Conservation (phyloP, 805 yeast species). For the Barnettozyma sucrosica region DNA sequence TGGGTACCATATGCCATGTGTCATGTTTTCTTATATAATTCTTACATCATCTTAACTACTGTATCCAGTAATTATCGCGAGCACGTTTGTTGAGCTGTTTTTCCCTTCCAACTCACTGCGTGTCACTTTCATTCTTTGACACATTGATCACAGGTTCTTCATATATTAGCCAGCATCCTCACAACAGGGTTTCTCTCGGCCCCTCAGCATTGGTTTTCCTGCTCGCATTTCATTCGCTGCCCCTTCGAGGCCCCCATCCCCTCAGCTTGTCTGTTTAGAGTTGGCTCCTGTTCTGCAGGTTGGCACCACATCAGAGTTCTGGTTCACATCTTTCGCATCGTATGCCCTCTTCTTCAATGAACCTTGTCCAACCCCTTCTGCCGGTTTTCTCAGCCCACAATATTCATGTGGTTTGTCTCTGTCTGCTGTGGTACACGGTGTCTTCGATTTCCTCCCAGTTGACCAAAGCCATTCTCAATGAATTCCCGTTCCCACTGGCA, state of each 20-base stretch:
- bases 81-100: neutral
- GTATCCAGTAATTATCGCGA: neutral
- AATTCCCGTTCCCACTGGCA: constrained; percentile 56
- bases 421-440: constrained; percentile 55
- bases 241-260: neutral
- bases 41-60: neutral
- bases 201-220: neutral
- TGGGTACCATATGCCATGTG: neutral
- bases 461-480: constrained; percentile 48
- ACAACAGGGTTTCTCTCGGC: no score
- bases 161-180: neutral
- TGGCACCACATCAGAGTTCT: no score
- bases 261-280: neutral
- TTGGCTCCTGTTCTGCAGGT: neutral
- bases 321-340: neutral
- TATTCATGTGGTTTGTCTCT: constrained; percentile 23
- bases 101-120: neutral
- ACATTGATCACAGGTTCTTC: neutral
- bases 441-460: constrained; percentile 62
- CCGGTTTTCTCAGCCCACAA: constrained; percentile 4
- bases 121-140: neutral
- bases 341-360: neutral
- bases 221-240: neutral
- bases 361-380: neutral
- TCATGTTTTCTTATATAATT: neutral